phyloP scores from a whole-genome alignment of 768 basidiomycete species.

The Rhodosporidiobolus odoratus region DNA sequence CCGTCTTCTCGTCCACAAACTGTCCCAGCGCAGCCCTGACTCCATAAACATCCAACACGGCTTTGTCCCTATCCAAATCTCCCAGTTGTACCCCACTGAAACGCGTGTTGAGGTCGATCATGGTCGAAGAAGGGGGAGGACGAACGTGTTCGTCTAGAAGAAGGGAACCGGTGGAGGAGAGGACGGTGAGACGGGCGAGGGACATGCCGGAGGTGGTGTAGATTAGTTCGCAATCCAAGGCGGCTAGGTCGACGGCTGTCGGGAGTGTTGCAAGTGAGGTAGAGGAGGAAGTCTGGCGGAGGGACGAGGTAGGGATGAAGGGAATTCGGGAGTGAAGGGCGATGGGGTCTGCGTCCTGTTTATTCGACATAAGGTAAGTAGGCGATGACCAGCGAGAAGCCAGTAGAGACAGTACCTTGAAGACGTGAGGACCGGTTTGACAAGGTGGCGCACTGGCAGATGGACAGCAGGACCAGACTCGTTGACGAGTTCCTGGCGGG shows the following conservation, averaged over 20 bases:
- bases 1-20: slow-evolving; percentile 70
- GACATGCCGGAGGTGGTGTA: slow-evolving; percentile 89
- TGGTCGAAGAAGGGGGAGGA: slow-evolving; percentile 6
- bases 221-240: slow-evolving; percentile 94
- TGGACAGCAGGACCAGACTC: slow-evolving; percentile 76
- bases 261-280: slow-evolving; percentile 25
- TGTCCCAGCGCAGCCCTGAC: slow-evolving; percentile 64
- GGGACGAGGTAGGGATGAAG: slow-evolving; percentile 56
- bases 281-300: slow-evolving; percentile 26
- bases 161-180: slow-evolving; percentile 55
- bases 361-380: neutral
- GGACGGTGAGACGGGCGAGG: slow-evolving; percentile 81
- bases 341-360: slow-evolving; percentile 57
- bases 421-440: slow-evolving; percentile 71
- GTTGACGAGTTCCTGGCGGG: slow-evolving; percentile 52
- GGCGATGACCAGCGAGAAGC: neutral
- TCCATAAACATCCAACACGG: slow-evolving; percentile 61
- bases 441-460: slow-evolving; percentile 59
- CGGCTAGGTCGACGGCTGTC: slow-evolving; percentile 66
- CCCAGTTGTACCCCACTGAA: slow-evolving; percentile 44
- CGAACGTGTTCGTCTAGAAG: slow-evolving; percentile 76
- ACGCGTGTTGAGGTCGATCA: slow-evolving; percentile 83
- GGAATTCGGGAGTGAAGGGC: slow-evolving; percentile 68
- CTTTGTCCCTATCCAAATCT: slow-evolving; percentile 49
- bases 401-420: neutral